These are phyloP conservation scores for Arctium lappa DNA, from an alignment of 129 eudicot species.

Conservation along the genomic window DNA sequence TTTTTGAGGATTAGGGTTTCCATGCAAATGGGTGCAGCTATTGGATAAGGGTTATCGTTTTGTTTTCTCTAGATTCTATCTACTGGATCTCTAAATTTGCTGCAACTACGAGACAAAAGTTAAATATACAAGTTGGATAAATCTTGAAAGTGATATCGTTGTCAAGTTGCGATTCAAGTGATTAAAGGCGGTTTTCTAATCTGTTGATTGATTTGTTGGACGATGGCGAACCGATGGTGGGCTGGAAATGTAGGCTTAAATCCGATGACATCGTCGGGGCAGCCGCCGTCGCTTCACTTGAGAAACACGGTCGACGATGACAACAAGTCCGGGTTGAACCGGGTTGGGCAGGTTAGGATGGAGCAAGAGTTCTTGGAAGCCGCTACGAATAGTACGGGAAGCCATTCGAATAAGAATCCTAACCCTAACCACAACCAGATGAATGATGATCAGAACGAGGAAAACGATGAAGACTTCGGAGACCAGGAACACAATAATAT, in stretches of 20 bases:
- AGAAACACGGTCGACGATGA: conserved; percentile 37
- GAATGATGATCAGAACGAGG: conserved; percentile 20
- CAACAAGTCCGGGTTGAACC: conserved; percentile 25
- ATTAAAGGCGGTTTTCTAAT: neutral
- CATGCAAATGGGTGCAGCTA: conserved; percentile 28
- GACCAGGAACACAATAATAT: conserved; percentile 28
- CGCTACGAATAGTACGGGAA: conserved; percentile 34
- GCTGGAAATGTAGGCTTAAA: conserved; percentile 67
- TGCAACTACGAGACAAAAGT: conserved; percentile 14
- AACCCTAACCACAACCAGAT: neutral
- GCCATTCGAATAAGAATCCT: conserved; percentile 28
- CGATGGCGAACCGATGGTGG: conserved; percentile 85
- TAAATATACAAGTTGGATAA: conserved; percentile 14
- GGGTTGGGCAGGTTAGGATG: conserved; percentile 19
- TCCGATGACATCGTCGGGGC: conserved; percentile 46
- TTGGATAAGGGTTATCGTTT: conserved; percentile 20
- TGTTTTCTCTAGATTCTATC: conserved; percentile 10
- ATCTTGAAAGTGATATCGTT: conserved; percentile 23
- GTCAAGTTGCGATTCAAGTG: neutral
- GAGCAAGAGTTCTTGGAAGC: conserved; percentile 38
- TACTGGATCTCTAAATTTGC: conserved; percentile 3
- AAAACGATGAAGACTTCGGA: conserved; percentile 34
- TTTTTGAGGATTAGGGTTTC: conserved; percentile 8
- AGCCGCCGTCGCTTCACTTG: conserved; percentile 43
- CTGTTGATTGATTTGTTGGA: neutral